Percentiles rank a stretch among this genome's conserved stretches.
Evolutionary conservation across 192 early-diverging fungal genomes (phyloP).

Genomic region (Allomyces javanicus): DNA sequence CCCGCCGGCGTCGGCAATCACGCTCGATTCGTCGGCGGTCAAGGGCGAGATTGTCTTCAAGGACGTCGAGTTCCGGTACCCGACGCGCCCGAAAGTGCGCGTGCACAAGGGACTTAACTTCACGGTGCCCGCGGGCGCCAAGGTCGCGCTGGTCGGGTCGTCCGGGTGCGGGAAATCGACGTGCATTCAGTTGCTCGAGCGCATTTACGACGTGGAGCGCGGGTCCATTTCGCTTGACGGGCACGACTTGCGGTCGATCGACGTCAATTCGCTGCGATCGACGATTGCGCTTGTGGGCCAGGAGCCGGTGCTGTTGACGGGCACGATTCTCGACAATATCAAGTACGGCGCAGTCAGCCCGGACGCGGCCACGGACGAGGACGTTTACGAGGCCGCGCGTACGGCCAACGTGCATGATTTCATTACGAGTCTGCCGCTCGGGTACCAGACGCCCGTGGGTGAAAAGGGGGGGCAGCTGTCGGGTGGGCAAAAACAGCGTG

Average conservation of each 20-base stretch:
- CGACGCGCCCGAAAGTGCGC: constrained; percentile 31
- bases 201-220: constrained; percentile 84
- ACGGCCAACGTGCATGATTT: constrained; percentile 48
- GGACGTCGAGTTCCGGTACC: constrained; percentile 35
- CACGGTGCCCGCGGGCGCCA: constrained; percentile 33
- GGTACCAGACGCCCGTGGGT: constrained; percentile 8
- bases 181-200: constrained; percentile 39
- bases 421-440: constrained; percentile 24
- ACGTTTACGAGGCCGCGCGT: neutral
- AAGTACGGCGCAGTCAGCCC: constrained; percentile 26
- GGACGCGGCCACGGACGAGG: constrained; percentile 13
- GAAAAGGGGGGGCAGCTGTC: neutral
- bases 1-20: constrained; percentile 8
- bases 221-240: constrained; percentile 19
- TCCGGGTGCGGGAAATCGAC: constrained; percentile 75
- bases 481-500: too few relatives aligned
- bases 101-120: constrained; percentile 38
- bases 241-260: too few relatives aligned
- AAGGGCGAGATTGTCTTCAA: constrained; percentile 32
- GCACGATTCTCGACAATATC: constrained; percentile 17
- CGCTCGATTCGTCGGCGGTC: constrained; percentile 7
- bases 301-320: constrained; percentile 19
- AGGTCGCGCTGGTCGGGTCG: constrained; percentile 69
- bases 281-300: constrained; percentile 16
- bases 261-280: too few relatives aligned